Conservation (phyloP, 495 filamentous ascomycete genomes). For the Lindgomyces ingoldianus region DNA sequence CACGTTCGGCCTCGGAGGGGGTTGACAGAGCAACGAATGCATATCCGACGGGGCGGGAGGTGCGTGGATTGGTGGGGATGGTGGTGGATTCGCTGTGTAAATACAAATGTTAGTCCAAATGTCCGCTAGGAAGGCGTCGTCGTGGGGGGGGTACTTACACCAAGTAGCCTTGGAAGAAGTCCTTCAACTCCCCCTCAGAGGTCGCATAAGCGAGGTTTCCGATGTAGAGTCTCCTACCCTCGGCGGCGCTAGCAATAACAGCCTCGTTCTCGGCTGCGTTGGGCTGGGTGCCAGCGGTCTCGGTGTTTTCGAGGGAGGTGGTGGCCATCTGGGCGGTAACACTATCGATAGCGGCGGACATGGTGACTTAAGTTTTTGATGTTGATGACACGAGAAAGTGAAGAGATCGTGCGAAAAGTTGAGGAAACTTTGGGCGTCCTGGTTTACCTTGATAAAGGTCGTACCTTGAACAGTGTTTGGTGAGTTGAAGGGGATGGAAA, state of each 20-base stretch:
- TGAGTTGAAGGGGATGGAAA: conserved; percentile 29
- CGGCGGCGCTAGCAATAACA: conserved; percentile 92
- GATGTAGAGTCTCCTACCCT: conserved; percentile 98
- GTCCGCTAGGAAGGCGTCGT: conserved; percentile 6
- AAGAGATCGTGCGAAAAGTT: conserved; percentile 39
- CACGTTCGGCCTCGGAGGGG: conserved; percentile 87
- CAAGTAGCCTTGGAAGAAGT: conserved; percentile 96
- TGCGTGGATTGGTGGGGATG: conserved; percentile 98
- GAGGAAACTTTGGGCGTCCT: conserved; percentile 45
- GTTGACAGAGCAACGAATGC: conserved; percentile 98
- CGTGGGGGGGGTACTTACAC: conserved; percentile 70
- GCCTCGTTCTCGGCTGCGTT: conserved; percentile 73
- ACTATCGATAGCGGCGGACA: conserved; percentile 64
- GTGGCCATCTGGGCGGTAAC: conserved; percentile 82
- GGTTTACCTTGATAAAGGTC: conserved; percentile 36
- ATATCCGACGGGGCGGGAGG: conserved; percentile 95
- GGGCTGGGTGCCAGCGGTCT: conserved; percentile 46
- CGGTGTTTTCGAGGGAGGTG: conserved; percentile 60
- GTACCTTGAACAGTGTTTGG: conserved; percentile 40
- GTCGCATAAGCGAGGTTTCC: conserved; percentile 99
- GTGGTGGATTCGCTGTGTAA: conserved; percentile 87
- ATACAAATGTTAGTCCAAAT: conserved; percentile 24
- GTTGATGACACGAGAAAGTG: conserved; percentile 46
- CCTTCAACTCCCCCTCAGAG: conserved; percentile 98
- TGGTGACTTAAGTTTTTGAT: conserved; percentile 41